Percentiles rank a stretch among this genome's conserved stretches.
Conservation (phyloP, 1,284 basidiomycete genomes). For the Uromyces viciae-fabae region DNA sequence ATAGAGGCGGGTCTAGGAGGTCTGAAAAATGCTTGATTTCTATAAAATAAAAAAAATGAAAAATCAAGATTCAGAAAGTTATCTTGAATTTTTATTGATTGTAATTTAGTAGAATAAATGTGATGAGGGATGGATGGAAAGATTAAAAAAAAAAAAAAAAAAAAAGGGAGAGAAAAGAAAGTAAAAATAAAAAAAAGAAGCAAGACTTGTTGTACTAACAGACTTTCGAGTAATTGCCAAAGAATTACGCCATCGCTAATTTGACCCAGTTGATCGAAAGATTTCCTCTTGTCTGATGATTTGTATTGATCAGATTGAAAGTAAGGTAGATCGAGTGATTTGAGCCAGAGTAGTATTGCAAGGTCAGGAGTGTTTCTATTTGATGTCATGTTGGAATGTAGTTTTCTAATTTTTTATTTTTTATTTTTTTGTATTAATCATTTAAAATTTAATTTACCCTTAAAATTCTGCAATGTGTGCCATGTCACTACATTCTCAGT, state of each 20-base stretch:
- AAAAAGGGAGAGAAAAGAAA: too few species aligned
- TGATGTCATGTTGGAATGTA: conserved; percentile 6
- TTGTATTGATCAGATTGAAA: not conserved
- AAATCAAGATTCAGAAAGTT: not conserved
- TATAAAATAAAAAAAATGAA: not conserved
- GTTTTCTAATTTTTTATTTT: not conserved
- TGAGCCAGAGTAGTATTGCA: conserved; percentile 27
- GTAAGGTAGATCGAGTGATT: conserved; percentile 32
- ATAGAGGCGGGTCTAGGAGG: conserved; percentile 42
- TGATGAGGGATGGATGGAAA: too few species aligned
- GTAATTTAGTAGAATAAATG: not conserved
- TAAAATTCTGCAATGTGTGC: too few species aligned
- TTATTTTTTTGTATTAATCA: not conserved
- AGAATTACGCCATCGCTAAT: conserved; percentile 34
- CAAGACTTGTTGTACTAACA: conserved; percentile 16
- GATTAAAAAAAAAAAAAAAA: too few species aligned
- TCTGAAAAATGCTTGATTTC: conserved; percentile 33
- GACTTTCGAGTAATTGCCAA: conserved; percentile 29
- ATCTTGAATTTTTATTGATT: not conserved
- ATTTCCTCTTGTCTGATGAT: not conserved
- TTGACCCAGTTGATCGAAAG: conserved; percentile 14
- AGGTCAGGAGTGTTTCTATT: not conserved
- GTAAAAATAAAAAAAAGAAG: too few species aligned
- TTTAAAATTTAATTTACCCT: too few species aligned
- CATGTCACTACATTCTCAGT: too few species aligned